phyloP scores from a whole-genome alignment of 148 eudicot genomes.

The Heliosperma pusillum region DNA sequence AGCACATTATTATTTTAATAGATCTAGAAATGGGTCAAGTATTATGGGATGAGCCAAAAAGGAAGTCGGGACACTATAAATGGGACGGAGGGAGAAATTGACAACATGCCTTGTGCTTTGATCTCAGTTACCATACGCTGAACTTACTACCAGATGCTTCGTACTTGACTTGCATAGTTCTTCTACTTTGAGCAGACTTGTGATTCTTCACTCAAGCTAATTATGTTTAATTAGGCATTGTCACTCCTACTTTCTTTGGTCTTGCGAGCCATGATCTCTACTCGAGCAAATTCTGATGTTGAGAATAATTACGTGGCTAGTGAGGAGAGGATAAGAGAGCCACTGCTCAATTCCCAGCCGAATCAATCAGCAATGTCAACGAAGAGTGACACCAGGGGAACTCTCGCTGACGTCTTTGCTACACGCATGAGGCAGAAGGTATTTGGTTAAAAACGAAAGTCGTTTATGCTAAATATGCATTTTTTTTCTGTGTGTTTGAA shows the following conservation, averaged over 20 bases:
- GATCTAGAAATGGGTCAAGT: too few species aligned
- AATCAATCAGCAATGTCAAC: slow-evolving; percentile 44
- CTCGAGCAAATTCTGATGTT: slow-evolving; percentile 39
- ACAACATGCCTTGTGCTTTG: background rate
- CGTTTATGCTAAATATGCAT: background rate
- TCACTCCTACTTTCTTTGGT: slow-evolving; percentile 57
- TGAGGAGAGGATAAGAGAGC: slow-evolving; percentile 50
- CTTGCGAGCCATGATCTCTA: slow-evolving; percentile 57
- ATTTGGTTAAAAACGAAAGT: background rate
- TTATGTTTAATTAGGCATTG: slow-evolving; percentile 40
- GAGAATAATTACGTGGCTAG: slow-evolving; percentile 43
- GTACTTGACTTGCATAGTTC: background rate
- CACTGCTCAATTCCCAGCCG: slow-evolving; percentile 45
- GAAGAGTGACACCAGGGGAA: slow-evolving; percentile 39
- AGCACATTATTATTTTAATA: too few species aligned
- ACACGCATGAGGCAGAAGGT: slow-evolving; percentile 78
- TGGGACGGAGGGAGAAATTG: too few species aligned
- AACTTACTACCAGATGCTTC: background rate
- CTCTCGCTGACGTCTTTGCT: slow-evolving; percentile 53
- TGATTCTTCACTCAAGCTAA: slow-evolving; percentile 4
- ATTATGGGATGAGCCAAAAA: too few species aligned
- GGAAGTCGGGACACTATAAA: too few species aligned
- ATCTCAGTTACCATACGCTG: background rate
- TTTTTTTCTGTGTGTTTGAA: background rate
- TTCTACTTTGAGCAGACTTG: background rate